Percentiles rank a stretch among this genome's conserved stretches.
phyloP scores from a whole-genome alignment of 2,329 filamentous ascomycete species.

The Metarhizium anisopliae region DNA sequence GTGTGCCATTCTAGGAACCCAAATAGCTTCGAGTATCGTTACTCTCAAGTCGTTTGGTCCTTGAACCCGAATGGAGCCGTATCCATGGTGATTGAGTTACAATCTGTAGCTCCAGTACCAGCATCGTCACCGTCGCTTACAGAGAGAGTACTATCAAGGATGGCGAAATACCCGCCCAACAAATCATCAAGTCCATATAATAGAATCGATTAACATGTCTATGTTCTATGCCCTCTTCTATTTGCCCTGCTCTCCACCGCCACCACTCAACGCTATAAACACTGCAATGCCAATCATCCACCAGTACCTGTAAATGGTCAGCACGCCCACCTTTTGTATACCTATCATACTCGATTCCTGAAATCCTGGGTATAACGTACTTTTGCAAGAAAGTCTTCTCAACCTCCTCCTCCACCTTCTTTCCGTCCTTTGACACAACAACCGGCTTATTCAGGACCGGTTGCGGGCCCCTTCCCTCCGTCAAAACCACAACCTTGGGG shows the following conservation, averaged over 20 bases:
- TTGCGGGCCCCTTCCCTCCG: constrained; percentile 39
- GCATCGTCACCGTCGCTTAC: neutral
- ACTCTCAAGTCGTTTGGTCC: too few species aligned
- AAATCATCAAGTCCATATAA: constrained; percentile 2
- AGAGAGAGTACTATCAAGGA: too few species aligned
- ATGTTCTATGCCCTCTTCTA: constrained; percentile 21
- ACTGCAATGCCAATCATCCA: constrained; percentile 49
- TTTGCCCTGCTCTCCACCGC: constrained; percentile 33
- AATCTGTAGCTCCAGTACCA: neutral
- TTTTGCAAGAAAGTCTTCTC: constrained; percentile 61
- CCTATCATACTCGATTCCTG: neutral
- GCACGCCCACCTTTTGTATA: constrained; percentile 12
- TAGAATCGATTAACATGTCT: neutral
- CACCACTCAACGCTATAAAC: constrained; percentile 43
- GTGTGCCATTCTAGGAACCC: too few species aligned
- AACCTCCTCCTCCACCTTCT: constrained; percentile 41
- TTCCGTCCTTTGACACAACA: constrained; percentile 51
- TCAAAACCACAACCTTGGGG: constrained; percentile 45
- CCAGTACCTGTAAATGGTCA: constrained; percentile 50
- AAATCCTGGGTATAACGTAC: constrained; percentile 31
- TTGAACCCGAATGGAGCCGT: too few species aligned
- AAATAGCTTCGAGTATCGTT: too few species aligned
- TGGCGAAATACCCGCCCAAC: neutral
- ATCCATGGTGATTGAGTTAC: too few species aligned
- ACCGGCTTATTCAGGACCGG: constrained; percentile 56